These are phyloP conservation scores for Paxillus involutus DNA, from an alignment of 768 basidiomycete species.

Conservation along the genomic window DNA sequence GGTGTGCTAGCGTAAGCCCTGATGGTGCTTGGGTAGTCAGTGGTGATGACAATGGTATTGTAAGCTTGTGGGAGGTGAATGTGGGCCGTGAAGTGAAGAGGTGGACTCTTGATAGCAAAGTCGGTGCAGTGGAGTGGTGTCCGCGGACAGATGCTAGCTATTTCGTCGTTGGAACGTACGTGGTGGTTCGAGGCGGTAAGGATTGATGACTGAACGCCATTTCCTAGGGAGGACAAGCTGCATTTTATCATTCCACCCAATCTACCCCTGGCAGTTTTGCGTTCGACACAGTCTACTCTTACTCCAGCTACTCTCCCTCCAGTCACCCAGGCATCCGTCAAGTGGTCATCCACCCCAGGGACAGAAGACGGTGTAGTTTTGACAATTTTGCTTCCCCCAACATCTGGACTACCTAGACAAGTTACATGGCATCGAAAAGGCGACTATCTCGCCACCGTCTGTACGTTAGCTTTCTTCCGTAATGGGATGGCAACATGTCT, in stretches of 20 bases:
- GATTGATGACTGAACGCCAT: conserved; percentile 6
- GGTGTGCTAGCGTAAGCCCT: conserved; percentile 79
- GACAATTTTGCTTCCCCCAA: conserved; percentile 58
- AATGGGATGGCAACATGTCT: background rate
- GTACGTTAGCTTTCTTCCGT: conserved; percentile 51
- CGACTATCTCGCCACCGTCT: conserved; percentile 93
- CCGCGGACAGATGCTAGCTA: conserved; percentile 80
- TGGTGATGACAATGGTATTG: conserved; percentile 85
- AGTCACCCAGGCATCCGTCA: conserved; percentile 59
- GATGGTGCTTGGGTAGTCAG: conserved; percentile 91
- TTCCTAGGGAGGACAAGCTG: conserved; percentile 73
- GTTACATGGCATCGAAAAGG: conserved; percentile 92
- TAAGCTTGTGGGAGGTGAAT: conserved; percentile 89
- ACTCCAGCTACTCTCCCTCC: conserved; percentile 66
- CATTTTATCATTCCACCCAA: conserved; percentile 83
- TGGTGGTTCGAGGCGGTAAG: conserved; percentile 18
- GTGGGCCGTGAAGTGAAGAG: conserved; percentile 86
- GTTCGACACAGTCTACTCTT: conserved; percentile 60
- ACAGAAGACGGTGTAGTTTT: conserved; percentile 58
- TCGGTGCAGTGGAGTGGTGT: conserved; percentile 92
- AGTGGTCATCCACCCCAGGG: conserved; percentile 59
- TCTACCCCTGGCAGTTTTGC: conserved; percentile 55
- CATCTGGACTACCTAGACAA: conserved; percentile 74
- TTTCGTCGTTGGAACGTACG: conserved; percentile 80
- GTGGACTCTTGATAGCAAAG: conserved; percentile 79